Percentiles rank a stretch among this genome's conserved stretches.
phyloP scores from a whole-genome alignment of 179 eudicot species.

The Drosera spatulata region DNA sequence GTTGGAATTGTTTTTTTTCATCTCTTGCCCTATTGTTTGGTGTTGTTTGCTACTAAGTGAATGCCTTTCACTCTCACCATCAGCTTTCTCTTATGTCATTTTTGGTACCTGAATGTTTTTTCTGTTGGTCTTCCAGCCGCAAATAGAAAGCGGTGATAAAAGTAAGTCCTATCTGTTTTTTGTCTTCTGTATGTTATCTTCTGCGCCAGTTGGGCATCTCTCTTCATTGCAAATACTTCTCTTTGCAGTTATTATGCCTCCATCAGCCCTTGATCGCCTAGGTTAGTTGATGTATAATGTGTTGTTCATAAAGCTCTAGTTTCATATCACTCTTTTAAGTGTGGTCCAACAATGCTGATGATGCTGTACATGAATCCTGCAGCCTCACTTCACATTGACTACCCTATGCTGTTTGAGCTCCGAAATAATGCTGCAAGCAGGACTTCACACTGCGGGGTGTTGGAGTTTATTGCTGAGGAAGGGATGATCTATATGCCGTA shows the following conservation, averaged over 20 bases:
- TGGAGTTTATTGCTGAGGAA: constrained; percentile 95
- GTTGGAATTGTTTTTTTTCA: constrained; percentile 14
- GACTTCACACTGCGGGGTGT: constrained; percentile 85
- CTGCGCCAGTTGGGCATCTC: too few relatives aligned
- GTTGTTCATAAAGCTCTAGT: neutral
- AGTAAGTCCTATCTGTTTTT: too few relatives aligned
- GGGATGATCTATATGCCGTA: constrained; percentile 98
- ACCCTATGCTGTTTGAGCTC: constrained; percentile 89
- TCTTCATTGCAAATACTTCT: neutral
- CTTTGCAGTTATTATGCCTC: constrained; percentile 93
- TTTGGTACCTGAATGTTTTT: too few relatives aligned
- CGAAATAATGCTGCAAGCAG: constrained; percentile 55
- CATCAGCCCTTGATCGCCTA: constrained; percentile 93
- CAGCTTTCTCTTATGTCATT: too few relatives aligned
- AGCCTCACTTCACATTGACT: constrained; percentile 87
- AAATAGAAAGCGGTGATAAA: too few relatives aligned
- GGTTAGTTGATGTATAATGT: constrained; percentile 40
- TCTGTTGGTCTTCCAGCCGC: too few relatives aligned
- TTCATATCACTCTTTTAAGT: neutral
- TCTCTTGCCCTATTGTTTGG: too few relatives aligned
- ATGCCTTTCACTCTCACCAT: too few relatives aligned
- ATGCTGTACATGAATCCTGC: constrained; percentile 11
- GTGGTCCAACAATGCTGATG: neutral
- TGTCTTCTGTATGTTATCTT: too few relatives aligned
- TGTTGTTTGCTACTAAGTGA: too few relatives aligned